A percentile compares a stretch with the other conserved stretches of the same genome.
phyloP scores from a whole-genome alignment of 805 yeast species.

The Kazachstania bromeliacearum region DNA sequence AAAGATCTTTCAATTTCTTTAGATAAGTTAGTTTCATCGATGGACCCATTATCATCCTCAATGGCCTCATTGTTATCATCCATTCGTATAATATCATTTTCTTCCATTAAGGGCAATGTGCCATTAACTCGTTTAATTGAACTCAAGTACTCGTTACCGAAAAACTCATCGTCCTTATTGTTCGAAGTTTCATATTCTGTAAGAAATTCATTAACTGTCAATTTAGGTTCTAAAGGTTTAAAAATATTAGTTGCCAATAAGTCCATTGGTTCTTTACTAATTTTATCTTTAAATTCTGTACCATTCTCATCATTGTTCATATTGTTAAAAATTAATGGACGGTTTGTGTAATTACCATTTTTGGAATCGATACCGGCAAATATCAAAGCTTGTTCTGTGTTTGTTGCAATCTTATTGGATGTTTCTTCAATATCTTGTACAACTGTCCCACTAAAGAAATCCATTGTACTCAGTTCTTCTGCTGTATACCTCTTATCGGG shows the following conservation, averaged over 20 bases:
- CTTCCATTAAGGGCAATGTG: no score
- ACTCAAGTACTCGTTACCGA: no score
- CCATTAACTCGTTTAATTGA: no score
- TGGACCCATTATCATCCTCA: conserved; percentile 6
- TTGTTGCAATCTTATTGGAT: conserved; percentile 6
- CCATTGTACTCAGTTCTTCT: conserved; percentile 37
- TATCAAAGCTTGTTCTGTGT: conserved; percentile 19
- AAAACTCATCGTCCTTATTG: no score
- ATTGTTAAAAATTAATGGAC: background rate
- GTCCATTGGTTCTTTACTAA: no score
- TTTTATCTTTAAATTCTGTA: background rate
- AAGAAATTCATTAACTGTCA: conserved; percentile 6
- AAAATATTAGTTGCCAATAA: no score
- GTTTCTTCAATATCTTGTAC: conserved; percentile 4
- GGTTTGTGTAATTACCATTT: background rate
- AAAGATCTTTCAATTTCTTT: conserved; percentile 14
- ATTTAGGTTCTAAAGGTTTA: conserved; percentile 1
- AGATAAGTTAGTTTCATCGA: conserved; percentile 10
- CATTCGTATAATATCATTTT: background rate
- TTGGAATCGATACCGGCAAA: conserved; percentile 17
- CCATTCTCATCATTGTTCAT: conserved; percentile 1
- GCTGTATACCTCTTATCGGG: conserved; percentile 56
- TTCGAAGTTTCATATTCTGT: no score
- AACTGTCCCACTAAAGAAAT: conserved; percentile 45
- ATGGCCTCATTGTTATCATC: conserved; percentile 4